Evolutionary conservation across 495 filamentous ascomycete genomes (phyloP).

Genomic region (Penicillium pulvis): DNA sequence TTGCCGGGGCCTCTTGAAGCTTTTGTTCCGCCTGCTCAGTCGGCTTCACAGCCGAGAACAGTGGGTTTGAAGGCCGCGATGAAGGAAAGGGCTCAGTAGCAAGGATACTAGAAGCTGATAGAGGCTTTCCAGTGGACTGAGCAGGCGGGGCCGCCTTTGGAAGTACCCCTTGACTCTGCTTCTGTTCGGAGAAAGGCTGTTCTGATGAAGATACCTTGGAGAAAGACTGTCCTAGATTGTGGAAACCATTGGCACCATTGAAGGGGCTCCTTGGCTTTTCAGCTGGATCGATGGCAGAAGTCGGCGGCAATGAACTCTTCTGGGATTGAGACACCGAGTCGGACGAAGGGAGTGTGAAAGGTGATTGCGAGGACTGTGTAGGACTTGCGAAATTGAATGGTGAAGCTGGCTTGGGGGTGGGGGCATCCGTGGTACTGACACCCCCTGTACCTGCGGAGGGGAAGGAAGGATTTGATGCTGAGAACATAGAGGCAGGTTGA

Average conservation of each 20-base stretch:
- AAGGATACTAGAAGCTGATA: constrained; percentile 13
- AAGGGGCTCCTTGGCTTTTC: background rate
- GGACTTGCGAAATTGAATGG: background rate
- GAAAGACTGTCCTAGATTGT: background rate
- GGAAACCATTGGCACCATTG: background rate
- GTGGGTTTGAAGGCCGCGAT: background rate
- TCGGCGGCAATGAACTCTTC: background rate
- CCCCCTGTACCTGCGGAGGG: constrained; percentile 2
- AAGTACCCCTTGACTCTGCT: background rate
- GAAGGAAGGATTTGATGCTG: constrained; percentile 8
- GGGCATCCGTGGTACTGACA: background rate
- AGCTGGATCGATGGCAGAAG: background rate
- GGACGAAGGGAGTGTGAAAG: background rate
- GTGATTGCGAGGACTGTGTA: background rate
- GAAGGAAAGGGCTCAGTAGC: constrained; percentile 10
- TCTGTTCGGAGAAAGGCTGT: background rate
- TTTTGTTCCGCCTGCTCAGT: background rate
- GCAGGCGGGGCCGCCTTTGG: background rate
- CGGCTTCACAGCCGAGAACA: background rate
- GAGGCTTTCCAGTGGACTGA: constrained; percentile 9
- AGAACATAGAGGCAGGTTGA: background rate
- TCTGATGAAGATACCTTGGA: background rate
- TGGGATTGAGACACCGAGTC: background rate
- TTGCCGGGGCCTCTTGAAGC: background rate
- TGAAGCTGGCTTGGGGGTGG: background rate